Base-by-base conservation (phyloP, 2,329 filamentous ascomycete species). In the Fusarium avenaceum region DNA sequence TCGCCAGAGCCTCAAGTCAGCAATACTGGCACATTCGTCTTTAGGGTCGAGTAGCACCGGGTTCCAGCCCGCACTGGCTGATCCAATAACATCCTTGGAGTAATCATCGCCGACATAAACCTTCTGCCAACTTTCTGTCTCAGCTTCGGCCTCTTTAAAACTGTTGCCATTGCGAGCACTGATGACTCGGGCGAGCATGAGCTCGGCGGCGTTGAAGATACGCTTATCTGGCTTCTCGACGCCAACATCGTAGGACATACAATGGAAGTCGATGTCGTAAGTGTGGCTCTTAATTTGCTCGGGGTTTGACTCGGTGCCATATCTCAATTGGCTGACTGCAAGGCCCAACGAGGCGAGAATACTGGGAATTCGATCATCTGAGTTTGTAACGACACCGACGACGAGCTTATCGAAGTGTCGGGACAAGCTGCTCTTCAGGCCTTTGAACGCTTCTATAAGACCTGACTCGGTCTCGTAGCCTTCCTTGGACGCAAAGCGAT, bases 221-320 rank as follows among this genome's bases (percentile, higher is more conserved):
- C 73, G 67, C 10, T 59, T 65, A 52, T 87, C 80, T 0, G 89
- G 89, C 74, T 91, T 91, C 67, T 87, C 86, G 24, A 78, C 73
- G 0, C 88, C 88, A 6, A 87, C 84, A 69, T 90, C 87, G 66
- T 90, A 91, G 19, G 87, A 90, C 74, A 89, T 83, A 40, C 69
- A 72, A 1, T 72, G 69, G 3, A 72, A 72, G 10, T 72, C 69
- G 2, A 72, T 53, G 1, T 72, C 57, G 14, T 61, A 57, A 0
- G 14, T 42, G 4, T 24, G 4, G 1, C 7, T 13, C 2, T 22
- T 24, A 7, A 50, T 3, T 49, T 26, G 1, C 1, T 26, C 0
- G 24, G 9, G 9, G 2, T 61, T 46, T 1, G 42, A 26, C 0
- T 57, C 28, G 0, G 43, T 47, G 0, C 69, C 69, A 1, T 59